Base-by-base conservation (phyloP, 1,284 basidiomycete genomes). In the Xerocomus nothofagi region DNA sequence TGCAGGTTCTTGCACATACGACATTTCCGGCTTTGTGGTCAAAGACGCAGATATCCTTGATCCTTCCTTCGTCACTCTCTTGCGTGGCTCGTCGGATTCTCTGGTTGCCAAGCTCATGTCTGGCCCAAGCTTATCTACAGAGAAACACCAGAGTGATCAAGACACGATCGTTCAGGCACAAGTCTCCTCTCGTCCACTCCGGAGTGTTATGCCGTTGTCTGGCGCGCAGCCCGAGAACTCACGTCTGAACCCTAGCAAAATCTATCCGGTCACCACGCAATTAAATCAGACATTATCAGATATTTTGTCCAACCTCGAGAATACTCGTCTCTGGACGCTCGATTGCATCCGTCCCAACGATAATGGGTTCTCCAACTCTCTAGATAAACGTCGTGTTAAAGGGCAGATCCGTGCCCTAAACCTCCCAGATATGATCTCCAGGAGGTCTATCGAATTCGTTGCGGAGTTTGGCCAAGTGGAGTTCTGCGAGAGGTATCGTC, bases 291-390 rank as follows among this genome's bases (percentile, higher is more conserved):
- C 84, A 0, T 71, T 95, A 9, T 82, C 84, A 18, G 83, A 86
- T 51, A 66, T 93, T 21, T 76, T 94, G 47, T 66, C 73, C 30
- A 77, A 76, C 42, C 69, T 95, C 39, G 84, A 91, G 57, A 73
- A 75, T 18, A 78, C 83, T 1, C 78, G 75, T 4, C 65, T 88
- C 17, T 97, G 93, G 93, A 83, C 82, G 0, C 74, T 98, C 18
- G 77, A 84, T 1, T 93, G 92, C 61, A 82, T 97, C 53, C 82
- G 91, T 6, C 93, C 94, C 2, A 97, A 96, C 71, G 94, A 97
- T 67, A 91, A 88, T 0, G 81, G 82, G 12, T 86, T 88, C 4
- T 80, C 92, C 14, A 92, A 93, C 62, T 91, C 90, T 18, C 88
- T 95, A 63, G 93, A 97, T 70, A 88, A 89, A 64, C 82, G 88